phyloP scores from a whole-genome alignment of 1,284 basidiomycete genomes.

The Cryptococcus hybrid region DNA sequence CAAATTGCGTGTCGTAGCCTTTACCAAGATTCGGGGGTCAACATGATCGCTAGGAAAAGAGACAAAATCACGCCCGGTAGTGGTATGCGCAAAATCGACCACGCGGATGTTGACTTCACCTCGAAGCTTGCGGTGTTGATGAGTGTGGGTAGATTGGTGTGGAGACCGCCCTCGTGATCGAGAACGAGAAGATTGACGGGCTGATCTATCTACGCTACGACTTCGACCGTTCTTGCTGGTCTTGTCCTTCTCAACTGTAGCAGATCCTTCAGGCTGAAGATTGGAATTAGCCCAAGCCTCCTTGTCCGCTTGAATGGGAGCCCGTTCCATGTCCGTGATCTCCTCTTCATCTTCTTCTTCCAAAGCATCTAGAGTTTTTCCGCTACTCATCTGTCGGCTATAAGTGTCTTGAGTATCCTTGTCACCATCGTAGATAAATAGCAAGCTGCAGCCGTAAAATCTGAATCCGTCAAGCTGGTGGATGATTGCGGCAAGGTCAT shows the following conservation, averaged over 20 bases:
- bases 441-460: conserved; percentile 95
- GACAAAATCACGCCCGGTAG: conserved; percentile 89
- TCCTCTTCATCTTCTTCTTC: conserved; percentile 13
- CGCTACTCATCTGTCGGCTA: conserved; percentile 12
- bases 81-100: conserved; percentile 99
- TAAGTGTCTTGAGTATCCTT: conserved; percentile 69
- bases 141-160: conserved; percentile 4
- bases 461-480: conserved; percentile 85
- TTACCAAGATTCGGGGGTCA: conserved; percentile 56
- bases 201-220: conserved; percentile 23
- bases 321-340: neutral
- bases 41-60: conserved; percentile 49
- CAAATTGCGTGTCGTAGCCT: conserved; percentile 76
- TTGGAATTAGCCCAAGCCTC: neutral
- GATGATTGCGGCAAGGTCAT: conserved; percentile 86
- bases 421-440: conserved; percentile 98
- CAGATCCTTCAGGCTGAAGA: conserved; percentile 13
- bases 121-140: conserved; percentile 51
- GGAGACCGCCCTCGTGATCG: conserved; percentile 3
- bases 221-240: conserved; percentile 18
- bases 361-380: conserved; percentile 5
- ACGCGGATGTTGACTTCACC: conserved; percentile 95
- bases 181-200: conserved; percentile 9
- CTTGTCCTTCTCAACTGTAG: conserved; percentile 2
- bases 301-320: neutral